These are phyloP conservation scores for Zoysia pacifica DNA, from an alignment of 176 grass and related monocot species.

Conservation along the genomic window DNA sequence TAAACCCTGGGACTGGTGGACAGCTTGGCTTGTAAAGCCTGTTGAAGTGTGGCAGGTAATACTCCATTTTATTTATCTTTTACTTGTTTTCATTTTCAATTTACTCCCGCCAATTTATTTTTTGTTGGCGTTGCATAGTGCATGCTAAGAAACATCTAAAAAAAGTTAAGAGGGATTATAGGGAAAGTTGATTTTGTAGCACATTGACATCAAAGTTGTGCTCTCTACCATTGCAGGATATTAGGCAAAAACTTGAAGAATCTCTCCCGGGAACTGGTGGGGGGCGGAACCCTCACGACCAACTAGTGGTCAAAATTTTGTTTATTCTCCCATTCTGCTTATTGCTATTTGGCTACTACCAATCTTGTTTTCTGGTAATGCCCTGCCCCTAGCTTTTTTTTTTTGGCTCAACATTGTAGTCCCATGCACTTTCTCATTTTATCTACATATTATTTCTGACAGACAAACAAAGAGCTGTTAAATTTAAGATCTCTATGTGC, in stretches of 20 bases:
- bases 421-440: conserved; percentile 20
- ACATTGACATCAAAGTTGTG: conserved; percentile 22
- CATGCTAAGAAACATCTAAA: too few species aligned
- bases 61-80: not conserved
- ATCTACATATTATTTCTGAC: conserved; percentile 35
- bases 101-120: not conserved
- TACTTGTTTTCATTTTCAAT: conserved; percentile 28
- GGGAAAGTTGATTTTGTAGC: conserved; percentile 10
- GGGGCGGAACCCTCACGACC: conserved; percentile 69
- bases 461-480: conserved; percentile 66
- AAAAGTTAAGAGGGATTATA: too few species aligned
- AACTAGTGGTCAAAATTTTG: conserved; percentile 61
- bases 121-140: too few species aligned
- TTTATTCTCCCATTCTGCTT: conserved; percentile 71
- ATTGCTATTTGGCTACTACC: conserved; percentile 75
- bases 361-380: conserved; percentile 73
- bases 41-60: conserved; percentile 94
- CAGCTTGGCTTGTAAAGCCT: conserved; percentile 95
- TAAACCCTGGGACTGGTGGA: conserved; percentile 99
- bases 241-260: conserved; percentile 77
- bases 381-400: not conserved
- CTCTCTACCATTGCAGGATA: conserved; percentile 52
- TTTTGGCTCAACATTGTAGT: conserved; percentile 17
- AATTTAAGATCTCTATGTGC: conserved; percentile 48
- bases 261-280: conserved; percentile 84